Evolutionary conservation across 495 filamentous ascomycete genomes (phyloP).

Genomic region (Aspergillus indologenus): DNA sequence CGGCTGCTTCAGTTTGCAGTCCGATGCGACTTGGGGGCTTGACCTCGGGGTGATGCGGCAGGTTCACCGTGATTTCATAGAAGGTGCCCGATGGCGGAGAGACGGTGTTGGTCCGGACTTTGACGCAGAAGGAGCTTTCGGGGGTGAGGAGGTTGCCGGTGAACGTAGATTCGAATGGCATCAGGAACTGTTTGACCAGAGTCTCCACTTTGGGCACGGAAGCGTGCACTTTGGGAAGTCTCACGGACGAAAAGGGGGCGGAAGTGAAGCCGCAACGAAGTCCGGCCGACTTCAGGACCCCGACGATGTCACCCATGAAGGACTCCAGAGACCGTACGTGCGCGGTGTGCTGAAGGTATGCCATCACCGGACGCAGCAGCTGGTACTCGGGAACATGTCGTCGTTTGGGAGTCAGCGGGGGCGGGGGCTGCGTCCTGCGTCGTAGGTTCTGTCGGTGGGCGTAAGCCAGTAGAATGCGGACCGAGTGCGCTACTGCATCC

Average conservation of each 20-base stretch:
- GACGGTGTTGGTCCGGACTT: slow-evolving; percentile 42
- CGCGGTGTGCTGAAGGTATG: slow-evolving; percentile 59
- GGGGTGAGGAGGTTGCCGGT: slow-evolving; percentile 35
- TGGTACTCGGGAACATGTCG: slow-evolving; percentile 50
- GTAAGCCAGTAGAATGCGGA: slow-evolving; percentile 69
- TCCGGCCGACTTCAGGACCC: slow-evolving; percentile 40
- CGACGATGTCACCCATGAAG: slow-evolving; percentile 35
- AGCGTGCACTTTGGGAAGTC: slow-evolving; percentile 4
- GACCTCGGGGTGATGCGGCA: slow-evolving; percentile 32
- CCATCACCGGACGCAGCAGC: slow-evolving; percentile 64
- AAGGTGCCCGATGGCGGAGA: slow-evolving; percentile 44
- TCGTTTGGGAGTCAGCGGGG: slow-evolving; percentile 52
- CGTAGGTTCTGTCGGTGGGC: slow-evolving; percentile 66
- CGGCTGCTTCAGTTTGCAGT: slow-evolving; percentile 37
- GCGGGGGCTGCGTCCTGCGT: slow-evolving; percentile 58
- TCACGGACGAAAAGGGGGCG: slow-evolving; percentile 30
- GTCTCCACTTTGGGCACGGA: slow-evolving; percentile 32
- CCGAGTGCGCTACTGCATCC: slow-evolving; percentile 53
- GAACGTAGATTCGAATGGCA: slow-evolving; percentile 42
- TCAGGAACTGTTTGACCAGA: slow-evolving; percentile 38
- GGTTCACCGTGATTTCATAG: slow-evolving; percentile 42
- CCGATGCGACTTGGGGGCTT: slow-evolving; percentile 37
- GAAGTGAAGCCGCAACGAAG: slow-evolving; percentile 33
- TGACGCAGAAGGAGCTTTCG: slow-evolving; percentile 41
- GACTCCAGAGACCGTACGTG: slow-evolving; percentile 36